A percentile compares a stretch with the other conserved stretches of the same genome.
Evolutionary conservation across 2,329 filamentous ascomycete genomes (phyloP).

Genomic region (Thelonectria rubi): DNA sequence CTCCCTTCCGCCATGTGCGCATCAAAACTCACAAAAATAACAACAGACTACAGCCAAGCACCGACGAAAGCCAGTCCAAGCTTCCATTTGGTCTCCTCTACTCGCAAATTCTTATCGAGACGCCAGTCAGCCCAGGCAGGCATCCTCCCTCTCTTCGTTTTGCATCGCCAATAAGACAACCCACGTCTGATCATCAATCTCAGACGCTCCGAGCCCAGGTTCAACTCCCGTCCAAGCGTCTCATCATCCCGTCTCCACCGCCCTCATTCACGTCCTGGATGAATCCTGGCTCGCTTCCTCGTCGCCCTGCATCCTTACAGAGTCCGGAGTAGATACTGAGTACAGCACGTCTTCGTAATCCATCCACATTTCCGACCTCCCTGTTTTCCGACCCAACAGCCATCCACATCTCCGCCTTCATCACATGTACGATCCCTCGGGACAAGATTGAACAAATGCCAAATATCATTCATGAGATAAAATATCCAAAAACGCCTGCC

Average conservation of each 20-base stretch:
- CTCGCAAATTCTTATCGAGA: background rate
- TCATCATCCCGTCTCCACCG: slow-evolving; percentile 24
- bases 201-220: slow-evolving; percentile 5
- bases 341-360: too few species aligned
- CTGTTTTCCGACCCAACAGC: too few species aligned
- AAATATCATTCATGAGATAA: slow-evolving; percentile 1
- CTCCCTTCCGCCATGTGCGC: slow-evolving; percentile 17
- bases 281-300: background rate
- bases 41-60: background rate
- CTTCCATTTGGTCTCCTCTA: too few species aligned
- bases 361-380: too few species aligned
- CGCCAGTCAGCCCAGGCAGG: background rate
- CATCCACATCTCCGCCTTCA: too few species aligned
- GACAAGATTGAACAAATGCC: background rate
- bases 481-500: slow-evolving; percentile 6
- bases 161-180: slow-evolving; percentile 11
- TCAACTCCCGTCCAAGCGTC: slow-evolving; percentile 8
- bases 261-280: slow-evolving; percentile 5
- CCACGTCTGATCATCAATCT: slow-evolving; percentile 10
- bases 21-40: slow-evolving; percentile 13
- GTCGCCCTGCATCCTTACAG: too few species aligned
- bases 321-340: too few species aligned
- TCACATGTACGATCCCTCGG: too few species aligned
- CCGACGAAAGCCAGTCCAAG: too few species aligned
- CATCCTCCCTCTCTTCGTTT: background rate